Evolutionary conservation across 768 basidiomycete species (phyloP), one percentile per base, ranked within the genome.

Genomic region (Tulasnella sp.): DNA sequence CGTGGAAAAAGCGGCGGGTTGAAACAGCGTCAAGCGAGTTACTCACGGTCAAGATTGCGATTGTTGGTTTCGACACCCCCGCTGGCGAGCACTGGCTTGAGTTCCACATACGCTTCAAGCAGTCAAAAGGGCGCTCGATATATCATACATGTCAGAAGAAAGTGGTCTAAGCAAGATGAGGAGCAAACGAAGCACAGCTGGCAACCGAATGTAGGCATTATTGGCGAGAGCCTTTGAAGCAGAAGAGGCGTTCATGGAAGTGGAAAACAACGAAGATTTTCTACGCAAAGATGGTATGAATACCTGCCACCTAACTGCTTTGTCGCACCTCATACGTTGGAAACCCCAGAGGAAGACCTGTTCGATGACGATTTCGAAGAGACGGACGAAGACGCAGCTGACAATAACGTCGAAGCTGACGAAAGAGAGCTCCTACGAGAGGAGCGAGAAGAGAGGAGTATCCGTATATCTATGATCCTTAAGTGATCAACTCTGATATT

Each of bases 261-360:
- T 73, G 4, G 73, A 74, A 52, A 73, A 74, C 59, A 72, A 74
- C 52, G 72, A 74, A 47, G 73, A 74, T 16, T 74, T 74, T 64
- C 59, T 73, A 16, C n/a, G 34, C 34, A 74, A 74, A 73, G 72
- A 47, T 73, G 73, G 73, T 72, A 29, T 34, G 69, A 36, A n/a
- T 16, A 26, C 29, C 8, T 40, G 26, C 39, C 35, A 42, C 17
- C 22, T 29, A 29, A 22, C 35, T 34, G 17, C n/a, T 26, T 22
- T 34, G 16, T 39, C n/a, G n/a, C 35, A 5, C 16, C 29, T 36
- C 39, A 73, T 41, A 19, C 22, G 22, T 26, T 22, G 17, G 37
- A 1, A 14, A 26, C 14, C 39, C 22, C 3, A 29, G 71, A 62
- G 17, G 52, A 73, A 11, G 73, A 74, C 37, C 52, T 67, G 59